Evolutionary conservation across 441 rosid genomes (phyloP).

Genomic region (Kokia cookei): DNA sequence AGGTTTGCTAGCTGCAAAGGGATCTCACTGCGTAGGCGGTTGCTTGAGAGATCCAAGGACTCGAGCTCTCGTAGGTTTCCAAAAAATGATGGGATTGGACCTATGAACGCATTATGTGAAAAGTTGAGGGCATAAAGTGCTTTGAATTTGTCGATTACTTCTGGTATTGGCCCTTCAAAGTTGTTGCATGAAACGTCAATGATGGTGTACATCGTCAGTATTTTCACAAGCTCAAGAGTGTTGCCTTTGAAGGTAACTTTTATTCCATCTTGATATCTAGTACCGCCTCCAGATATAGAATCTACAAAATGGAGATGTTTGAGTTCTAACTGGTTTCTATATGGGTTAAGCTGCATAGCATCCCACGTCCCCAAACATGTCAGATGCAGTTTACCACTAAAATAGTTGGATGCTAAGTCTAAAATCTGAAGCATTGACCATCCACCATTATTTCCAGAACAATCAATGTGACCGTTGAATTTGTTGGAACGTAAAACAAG

Average conservation of each 20-base stretch:
- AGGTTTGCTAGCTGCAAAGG: too few species aligned
- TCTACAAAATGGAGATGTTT: slow-evolving; percentile 14
- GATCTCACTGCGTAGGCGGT: too few species aligned
- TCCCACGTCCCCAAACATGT: slow-evolving; percentile 30
- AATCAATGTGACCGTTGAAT: too few species aligned
- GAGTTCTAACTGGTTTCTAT: neutral
- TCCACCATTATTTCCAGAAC: too few species aligned
- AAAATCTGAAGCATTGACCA: too few species aligned
- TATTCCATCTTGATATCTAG: slow-evolving; percentile 32
- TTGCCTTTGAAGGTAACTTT: slow-evolving; percentile 51
- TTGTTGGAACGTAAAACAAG: too few species aligned
- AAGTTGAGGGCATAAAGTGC: slow-evolving; percentile 5
- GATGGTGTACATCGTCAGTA: too few species aligned
- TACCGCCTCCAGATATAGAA: neutral
- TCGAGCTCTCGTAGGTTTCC: slow-evolving; percentile 16
- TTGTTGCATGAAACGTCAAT: too few species aligned
- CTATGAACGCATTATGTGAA: slow-evolving; percentile 5
- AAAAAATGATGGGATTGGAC: slow-evolving; percentile 19
- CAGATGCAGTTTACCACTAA: too few species aligned
- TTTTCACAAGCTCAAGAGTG: too few species aligned
- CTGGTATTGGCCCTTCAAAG: slow-evolving; percentile 29
- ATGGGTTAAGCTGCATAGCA: slow-evolving; percentile 29
- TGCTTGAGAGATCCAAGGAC: too few species aligned
- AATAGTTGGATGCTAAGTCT: too few species aligned
- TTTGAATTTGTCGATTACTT: slow-evolving; percentile 18